Evolutionary conservation across 1,139 yeast species (phyloP), one percentile per base, ranked within the genome.

Genomic region (Candida freyschussii): DNA sequence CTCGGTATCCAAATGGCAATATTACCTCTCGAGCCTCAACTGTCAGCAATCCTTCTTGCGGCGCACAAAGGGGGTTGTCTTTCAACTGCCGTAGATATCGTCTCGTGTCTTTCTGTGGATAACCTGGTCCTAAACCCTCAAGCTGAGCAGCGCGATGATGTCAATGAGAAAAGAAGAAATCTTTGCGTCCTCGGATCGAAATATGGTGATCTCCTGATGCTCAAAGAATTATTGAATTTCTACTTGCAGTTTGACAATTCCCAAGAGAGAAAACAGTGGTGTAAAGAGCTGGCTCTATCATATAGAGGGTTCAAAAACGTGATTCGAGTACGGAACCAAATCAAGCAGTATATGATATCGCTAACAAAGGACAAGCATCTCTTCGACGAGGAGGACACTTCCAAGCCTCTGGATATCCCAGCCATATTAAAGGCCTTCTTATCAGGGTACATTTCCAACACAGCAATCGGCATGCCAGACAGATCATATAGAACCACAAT

Each of bases 381-480:
- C 6, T 46, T 52, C 22, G 65, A 54, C 21, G 48, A 44, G 1
- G 39, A 37, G 11, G 48, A 41, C 3, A 36, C 30, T 6, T 43
- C 44, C 6, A 45, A 44, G 15, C 56, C 69, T 16, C 47, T 74
- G 33, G 79, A 79, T 43, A 69, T 80, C 26, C 73, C 81, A 11
- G 56, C 64, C 3, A 67, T 91, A 5, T 62, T 91, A 34, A 84
- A 84, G 53, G 71, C 87, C 7, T 93, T 93, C 57, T 61, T 93
- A 27, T 68, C 72, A 29, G 98, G 99, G 0, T 91, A 72, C 50
- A 70, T 85, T 19, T 71, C 80, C 36, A 89, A 91, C 55, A 80
- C 95, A 0, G 98, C 98, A 0, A 76, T 91, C 13, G 95, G 96
- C 6, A 76, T 85, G 77, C 96, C 98, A 0, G 98, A 93, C 56